Percentiles rank a stretch among this genome's conserved stretches.
These are phyloP conservation scores for Phaffia australis DNA, from an alignment of 768 basidiomycete genomes.

Conservation along the genomic window DNA sequence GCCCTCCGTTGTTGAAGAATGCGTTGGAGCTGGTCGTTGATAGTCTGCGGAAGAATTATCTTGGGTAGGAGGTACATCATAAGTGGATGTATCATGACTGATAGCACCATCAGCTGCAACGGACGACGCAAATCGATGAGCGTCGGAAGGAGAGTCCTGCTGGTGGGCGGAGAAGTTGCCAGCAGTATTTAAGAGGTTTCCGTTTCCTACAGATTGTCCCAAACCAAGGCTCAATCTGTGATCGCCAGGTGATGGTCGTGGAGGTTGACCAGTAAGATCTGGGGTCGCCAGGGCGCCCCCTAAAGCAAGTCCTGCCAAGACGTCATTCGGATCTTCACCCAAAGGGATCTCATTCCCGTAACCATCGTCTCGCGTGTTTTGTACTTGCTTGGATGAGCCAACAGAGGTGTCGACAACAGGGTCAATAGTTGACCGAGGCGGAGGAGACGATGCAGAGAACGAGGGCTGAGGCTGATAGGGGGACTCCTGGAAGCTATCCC, in stretches of 20 bases:
- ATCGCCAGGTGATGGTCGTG: not conserved
- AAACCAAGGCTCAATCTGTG: conserved; percentile 14
- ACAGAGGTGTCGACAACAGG: not conserved
- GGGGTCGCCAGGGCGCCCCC: not conserved
- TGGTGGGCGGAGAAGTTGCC: too few species aligned
- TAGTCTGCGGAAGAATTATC: too few species aligned
- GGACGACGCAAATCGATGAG: too few species aligned
- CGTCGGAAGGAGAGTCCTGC: too few species aligned
- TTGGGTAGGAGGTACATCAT: too few species aligned
- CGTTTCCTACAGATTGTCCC: not conserved
- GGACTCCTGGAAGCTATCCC: conserved; percentile 11
- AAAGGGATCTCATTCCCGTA: conserved; percentile 24
- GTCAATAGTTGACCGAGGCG: not conserved
- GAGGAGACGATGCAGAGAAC: not conserved
- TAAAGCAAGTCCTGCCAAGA: not conserved
- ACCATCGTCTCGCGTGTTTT: not conserved
- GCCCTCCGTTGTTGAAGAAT: too few species aligned
- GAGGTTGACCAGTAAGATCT: not conserved
- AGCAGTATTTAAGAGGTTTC: too few species aligned
- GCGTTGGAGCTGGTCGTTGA: too few species aligned
- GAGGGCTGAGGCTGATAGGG: not conserved
- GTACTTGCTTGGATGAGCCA: too few species aligned
- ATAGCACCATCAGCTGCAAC: too few species aligned
- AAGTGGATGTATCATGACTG: too few species aligned
- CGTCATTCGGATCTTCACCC: conserved; percentile 14